Base-by-base conservation (phyloP, 345 rosid species). In the Hibiscus tridactylites region DNA sequence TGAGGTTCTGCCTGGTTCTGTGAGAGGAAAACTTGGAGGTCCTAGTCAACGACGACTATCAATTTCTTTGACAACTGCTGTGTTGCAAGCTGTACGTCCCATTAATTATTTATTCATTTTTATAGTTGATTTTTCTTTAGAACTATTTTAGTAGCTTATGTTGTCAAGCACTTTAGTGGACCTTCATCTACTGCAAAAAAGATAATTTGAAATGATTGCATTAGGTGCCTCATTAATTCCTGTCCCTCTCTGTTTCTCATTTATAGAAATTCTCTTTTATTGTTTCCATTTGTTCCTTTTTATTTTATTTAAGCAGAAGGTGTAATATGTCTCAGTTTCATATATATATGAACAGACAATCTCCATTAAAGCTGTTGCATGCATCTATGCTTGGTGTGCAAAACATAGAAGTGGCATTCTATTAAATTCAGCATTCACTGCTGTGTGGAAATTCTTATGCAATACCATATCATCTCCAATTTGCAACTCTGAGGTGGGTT, bases 41-140 rank as follows among this genome's bases (percentile, higher is more conserved):
- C 98, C 91, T 67, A 94, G 97, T 90, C 98, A 91, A 80, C 94
- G 97, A 9, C 88, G 98, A 62, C 78, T 94, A 78, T 83, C 95
- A 24, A 74, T 81, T 73, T 81, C 86, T 54, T 81, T 83, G 68
- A 83, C 95, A 58, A 81, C 94, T 73, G 76, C 83, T 73, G 94
- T 88, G 64, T 79, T 93, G 77, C 88, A 87, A 86, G 91, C 97
- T 78, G 98, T 91, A 91, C 78, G 79, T 39, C 77, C 70, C 71
- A 54, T 71, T 80, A 11, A 35, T 53, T 81, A 53, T 62, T 15
- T 57, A 5, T 52, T 70, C 10, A 61, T 59, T 24, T 70, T 67
- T 42, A 68, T 52, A 35, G 44, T 61, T 65, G 56, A 72, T 70
- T 70, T 10, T 57, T 75, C 10, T 61, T 73, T 61, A 61, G 71